Evolutionary conservation across 805 yeast genomes (phyloP), one percentile per base, ranked within the genome.

Genomic region (Yamadazyma paraphyllophila): DNA sequence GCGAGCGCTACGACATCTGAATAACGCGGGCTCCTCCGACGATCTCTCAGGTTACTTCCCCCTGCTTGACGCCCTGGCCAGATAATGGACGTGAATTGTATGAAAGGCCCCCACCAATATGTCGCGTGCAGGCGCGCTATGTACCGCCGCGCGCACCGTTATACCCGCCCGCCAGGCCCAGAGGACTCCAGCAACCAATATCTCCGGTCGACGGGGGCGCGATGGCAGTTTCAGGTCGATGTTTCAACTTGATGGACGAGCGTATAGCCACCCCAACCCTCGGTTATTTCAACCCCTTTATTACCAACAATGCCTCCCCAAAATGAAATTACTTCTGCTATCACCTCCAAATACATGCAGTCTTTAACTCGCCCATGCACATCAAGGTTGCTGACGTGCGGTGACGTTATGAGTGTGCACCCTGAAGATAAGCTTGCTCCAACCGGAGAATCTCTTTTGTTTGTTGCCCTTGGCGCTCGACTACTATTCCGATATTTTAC

Each of bases 331-430:
- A 29, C 8, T 29, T 29, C 13, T 5, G 31, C 13, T 29, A 4
- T 29, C 13, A 11, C 31, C 4, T 29, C 13, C 13, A 11, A 29
- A n/a, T 29, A n/a, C 36, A 32, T n/a, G 36, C 17, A 32, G 15
- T 15, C 13, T 32, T 6, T 32, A 32, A 9, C 16, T 12, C n/a
- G 31, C 13, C 31, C 31, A 29, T 29, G 31, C 31, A 32, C 36
- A n/a, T n/a, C 13, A 32, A 16, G 38, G 26, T 35, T 16, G 17
- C 27, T 36, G 40, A 36, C 31, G 40, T 14, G 12, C 12, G 27
- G 40, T 36, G 40, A 36, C 40, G 40, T 36, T 36, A 36, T 36
- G 40, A 36, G 40, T 36, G 16, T 36, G 40, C 31, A 36, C 40
- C 40, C 40, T 36, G 31, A 17, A 36, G 40, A 36, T 17, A 32